These are phyloP conservation scores for Fusarium beomiforme DNA, from an alignment of 2,329 filamentous ascomycete genomes.

Conservation along the genomic window DNA sequence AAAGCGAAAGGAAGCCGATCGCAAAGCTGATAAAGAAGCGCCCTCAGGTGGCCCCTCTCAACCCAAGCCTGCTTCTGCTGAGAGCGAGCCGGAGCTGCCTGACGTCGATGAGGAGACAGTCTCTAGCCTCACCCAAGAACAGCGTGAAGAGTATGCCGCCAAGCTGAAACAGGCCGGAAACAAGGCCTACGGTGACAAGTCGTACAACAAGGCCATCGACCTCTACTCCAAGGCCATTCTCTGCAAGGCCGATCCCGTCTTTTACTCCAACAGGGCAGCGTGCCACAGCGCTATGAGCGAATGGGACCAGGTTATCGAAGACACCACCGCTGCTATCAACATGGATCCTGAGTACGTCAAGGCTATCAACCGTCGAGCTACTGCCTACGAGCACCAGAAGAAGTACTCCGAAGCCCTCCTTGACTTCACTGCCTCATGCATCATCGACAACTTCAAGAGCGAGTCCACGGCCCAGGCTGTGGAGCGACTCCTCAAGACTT, in stretches of 20 bases:
- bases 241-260: slow-evolving; percentile 97
- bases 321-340: slow-evolving; percentile 92
- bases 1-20: slow-evolving; percentile 83
- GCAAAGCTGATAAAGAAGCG: slow-evolving; percentile 61
- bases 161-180: slow-evolving; percentile 97
- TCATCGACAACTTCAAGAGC: slow-evolving; percentile 97
- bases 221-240: slow-evolving; percentile 96
- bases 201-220: slow-evolving; percentile 92
- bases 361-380: slow-evolving; percentile 94
- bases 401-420: slow-evolving; percentile 94
- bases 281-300: slow-evolving; percentile 94
- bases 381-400: slow-evolving; percentile 93
- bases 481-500: slow-evolving; percentile 94
- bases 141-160: slow-evolving; percentile 86
- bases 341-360: slow-evolving; percentile 98
- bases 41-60: slow-evolving; percentile 49
- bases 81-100: slow-evolving; percentile 74
- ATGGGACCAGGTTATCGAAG: slow-evolving; percentile 96
- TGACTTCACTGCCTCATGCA: slow-evolving; percentile 98
- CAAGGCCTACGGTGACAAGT: slow-evolving; percentile 93
- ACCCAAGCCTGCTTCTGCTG: slow-evolving; percentile 62
- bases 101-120: slow-evolving; percentile 71
- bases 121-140: slow-evolving; percentile 63
- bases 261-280: slow-evolving; percentile 97
- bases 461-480: slow-evolving; percentile 88